Evolutionary conservation across 352 stramenopile species (phyloP).

Genomic region (Phytopythium sindhum): DNA sequence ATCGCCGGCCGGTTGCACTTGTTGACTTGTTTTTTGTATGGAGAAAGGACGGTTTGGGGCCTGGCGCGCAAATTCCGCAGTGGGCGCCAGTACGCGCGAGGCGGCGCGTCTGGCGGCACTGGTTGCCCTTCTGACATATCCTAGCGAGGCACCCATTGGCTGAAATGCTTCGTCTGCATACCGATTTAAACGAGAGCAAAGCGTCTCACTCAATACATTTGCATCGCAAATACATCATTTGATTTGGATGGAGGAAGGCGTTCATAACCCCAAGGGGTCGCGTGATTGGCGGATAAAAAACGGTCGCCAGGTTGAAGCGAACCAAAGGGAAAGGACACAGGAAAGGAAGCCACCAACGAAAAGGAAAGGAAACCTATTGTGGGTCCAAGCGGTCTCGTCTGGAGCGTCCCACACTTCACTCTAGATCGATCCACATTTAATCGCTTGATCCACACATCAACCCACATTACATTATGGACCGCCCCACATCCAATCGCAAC

Average conservation of each 20-base stretch:
- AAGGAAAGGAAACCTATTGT: constrained; percentile 3
- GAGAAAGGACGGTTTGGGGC: constrained; percentile 7
- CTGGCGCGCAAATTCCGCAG: constrained; percentile 25
- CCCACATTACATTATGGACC: not conserved
- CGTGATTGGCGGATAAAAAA: constrained; percentile 9
- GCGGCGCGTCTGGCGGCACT: constrained; percentile 3
- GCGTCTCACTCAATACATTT: not conserved
- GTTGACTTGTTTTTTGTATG: not conserved
- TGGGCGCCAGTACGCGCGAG: constrained; percentile 10
- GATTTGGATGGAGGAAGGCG: not conserved
- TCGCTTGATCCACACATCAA: not conserved
- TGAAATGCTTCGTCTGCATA: not conserved
- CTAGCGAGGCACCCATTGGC: constrained; percentile 13
- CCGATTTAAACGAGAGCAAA: not conserved
- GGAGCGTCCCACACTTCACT: constrained; percentile 1
- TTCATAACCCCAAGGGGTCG: not conserved
- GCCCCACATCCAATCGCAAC: not conserved
- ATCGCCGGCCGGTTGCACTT: constrained; percentile 5
- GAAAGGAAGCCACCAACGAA: not conserved
- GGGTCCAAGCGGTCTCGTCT: not conserved
- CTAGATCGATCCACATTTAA: not conserved
- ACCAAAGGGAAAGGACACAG: not conserved
- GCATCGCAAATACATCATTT: not conserved
- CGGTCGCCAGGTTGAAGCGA: constrained; percentile 4
- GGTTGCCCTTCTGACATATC: constrained; percentile 16